Percentiles rank a stretch among this genome's conserved stretches.
phyloP scores from a whole-genome alignment of 768 basidiomycete species.

The Dendrothele bispora region DNA sequence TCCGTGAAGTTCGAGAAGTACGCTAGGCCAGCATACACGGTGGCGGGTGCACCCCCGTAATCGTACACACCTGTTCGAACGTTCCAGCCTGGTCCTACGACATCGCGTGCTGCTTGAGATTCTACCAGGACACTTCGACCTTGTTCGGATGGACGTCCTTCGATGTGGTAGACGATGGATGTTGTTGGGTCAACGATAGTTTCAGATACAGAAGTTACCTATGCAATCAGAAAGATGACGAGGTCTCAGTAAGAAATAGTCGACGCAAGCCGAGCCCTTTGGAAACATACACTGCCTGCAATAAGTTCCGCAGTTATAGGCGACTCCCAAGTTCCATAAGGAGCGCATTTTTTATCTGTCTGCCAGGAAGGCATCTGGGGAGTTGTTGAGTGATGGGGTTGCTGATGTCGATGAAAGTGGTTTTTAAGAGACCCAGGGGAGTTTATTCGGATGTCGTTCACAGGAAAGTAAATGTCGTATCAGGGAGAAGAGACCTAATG shows the following conservation, averaged over 20 bases:
- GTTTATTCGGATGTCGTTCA: no score
- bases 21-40: slow-evolving; percentile 40
- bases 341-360: no score
- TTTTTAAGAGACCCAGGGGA: no score
- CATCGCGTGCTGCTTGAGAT: slow-evolving; percentile 45
- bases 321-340: slow-evolving; percentile 65
- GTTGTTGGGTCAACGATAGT: slow-evolving; percentile 54
- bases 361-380: no score
- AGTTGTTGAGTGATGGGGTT: no score
- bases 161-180: slow-evolving; percentile 51
- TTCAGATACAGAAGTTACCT: slow-evolving; percentile 41
- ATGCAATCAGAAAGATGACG: background rate
- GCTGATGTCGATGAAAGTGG: no score
- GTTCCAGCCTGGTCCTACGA: slow-evolving; percentile 57
- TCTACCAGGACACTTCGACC: slow-evolving; percentile 59
- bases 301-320: slow-evolving; percentile 54
- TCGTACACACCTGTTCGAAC: slow-evolving; percentile 62
- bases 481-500: no score
- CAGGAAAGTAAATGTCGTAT: no score
- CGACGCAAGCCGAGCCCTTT: background rate
- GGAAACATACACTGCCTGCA: slow-evolving; percentile 30
- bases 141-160: slow-evolving; percentile 53
- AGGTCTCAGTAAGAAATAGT: slow-evolving; percentile 12
- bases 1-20: slow-evolving; percentile 57
- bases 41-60: slow-evolving; percentile 62